Percentiles rank a stretch among this genome's conserved stretches.
phyloP scores from a whole-genome alignment of 192 early-diverging fungal species.

The Linderina pennispora region DNA sequence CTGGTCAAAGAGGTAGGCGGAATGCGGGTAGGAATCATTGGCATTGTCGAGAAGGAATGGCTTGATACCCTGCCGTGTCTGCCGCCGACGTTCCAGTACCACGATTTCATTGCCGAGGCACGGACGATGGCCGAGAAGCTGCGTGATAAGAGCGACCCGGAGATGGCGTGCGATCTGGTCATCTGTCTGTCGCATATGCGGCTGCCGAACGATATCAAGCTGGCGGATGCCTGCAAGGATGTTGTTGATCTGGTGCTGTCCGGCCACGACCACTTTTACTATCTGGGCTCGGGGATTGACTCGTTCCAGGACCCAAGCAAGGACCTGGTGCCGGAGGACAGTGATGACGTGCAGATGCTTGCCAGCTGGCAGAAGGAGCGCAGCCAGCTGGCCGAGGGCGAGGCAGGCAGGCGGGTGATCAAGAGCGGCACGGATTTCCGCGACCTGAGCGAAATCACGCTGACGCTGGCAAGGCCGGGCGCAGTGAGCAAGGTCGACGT shows the following conservation, averaged over 20 bases:
- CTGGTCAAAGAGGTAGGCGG: constrained; percentile 45
- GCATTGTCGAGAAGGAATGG: constrained; percentile 67
- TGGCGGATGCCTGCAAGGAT: constrained; percentile 45
- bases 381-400: constrained; percentile 1
- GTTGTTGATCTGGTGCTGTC: constrained; percentile 65
- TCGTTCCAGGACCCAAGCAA: constrained; percentile 14
- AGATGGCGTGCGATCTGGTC: constrained; percentile 55
- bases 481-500: constrained; percentile 20
- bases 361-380: constrained; percentile 42
- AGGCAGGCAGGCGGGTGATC: constrained; percentile 45
- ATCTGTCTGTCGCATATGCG: constrained; percentile 71
- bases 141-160: constrained; percentile 9
- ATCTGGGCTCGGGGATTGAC: constrained; percentile 47
- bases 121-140: constrained; percentile 35
- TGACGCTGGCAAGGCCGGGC: constrained; percentile 15
- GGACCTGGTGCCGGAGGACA: background rate
- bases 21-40: constrained; percentile 60
- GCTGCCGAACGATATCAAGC: constrained; percentile 57
- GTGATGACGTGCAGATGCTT: constrained; percentile 29
- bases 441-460: constrained; percentile 49
- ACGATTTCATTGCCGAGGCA: constrained; percentile 50
- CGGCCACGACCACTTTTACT: constrained; percentile 69
- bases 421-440: constrained; percentile 68
- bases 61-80: constrained; percentile 58
- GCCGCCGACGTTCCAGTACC: constrained; percentile 52